These are phyloP conservation scores for Penicillium occitanis DNA, from an alignment of 2,329 filamentous ascomycete genomes.

Conservation along the genomic window DNA sequence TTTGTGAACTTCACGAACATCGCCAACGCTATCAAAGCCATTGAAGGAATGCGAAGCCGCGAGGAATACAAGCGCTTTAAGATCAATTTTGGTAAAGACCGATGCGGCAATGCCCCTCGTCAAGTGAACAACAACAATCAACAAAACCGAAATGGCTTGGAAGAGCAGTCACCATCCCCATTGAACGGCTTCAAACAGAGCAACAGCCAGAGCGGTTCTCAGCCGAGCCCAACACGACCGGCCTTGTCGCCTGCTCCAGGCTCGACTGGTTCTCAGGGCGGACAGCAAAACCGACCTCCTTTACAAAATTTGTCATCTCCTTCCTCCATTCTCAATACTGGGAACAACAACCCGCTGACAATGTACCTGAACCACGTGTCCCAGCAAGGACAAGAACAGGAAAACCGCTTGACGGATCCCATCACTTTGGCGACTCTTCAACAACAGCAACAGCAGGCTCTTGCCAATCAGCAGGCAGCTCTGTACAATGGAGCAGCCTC, in stretches of 20 bases:
- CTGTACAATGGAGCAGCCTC: conserved; percentile 75
- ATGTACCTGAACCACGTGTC: conserved; percentile 84
- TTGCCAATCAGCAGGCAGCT: conserved; percentile 74
- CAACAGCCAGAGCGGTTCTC: conserved; percentile 55
- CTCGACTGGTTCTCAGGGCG: conserved; percentile 55
- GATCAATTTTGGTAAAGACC: conserved; percentile 99
- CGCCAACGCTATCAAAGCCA: conserved; percentile 98
- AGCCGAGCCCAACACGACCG: conserved; percentile 61
- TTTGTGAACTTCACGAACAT: conserved; percentile 99
- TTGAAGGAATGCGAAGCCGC: conserved; percentile 89
- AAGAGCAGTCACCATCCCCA: conserved; percentile 55
- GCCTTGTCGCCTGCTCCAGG: conserved; percentile 55
- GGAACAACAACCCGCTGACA: conserved; percentile 81
- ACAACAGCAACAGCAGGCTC: conserved; percentile 63
- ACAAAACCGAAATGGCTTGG: conserved; percentile 57
- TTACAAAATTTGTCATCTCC: conserved; percentile 58
- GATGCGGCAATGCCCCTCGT: conserved; percentile 92
- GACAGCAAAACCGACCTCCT: conserved; percentile 57
- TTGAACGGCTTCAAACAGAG: conserved; percentile 59
- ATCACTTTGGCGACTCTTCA: conserved; percentile 47
- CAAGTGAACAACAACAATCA: conserved; percentile 64
- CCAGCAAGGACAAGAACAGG: conserved; percentile 66
- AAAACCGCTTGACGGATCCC: conserved; percentile 45
- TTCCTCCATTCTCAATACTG: conserved; percentile 74
- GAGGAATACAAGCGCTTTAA: conserved; percentile 99